These are phyloP conservation scores for Colletotrichum plurivorum DNA, from an alignment of 2,329 filamentous ascomycete genomes.

Conservation along the genomic window DNA sequence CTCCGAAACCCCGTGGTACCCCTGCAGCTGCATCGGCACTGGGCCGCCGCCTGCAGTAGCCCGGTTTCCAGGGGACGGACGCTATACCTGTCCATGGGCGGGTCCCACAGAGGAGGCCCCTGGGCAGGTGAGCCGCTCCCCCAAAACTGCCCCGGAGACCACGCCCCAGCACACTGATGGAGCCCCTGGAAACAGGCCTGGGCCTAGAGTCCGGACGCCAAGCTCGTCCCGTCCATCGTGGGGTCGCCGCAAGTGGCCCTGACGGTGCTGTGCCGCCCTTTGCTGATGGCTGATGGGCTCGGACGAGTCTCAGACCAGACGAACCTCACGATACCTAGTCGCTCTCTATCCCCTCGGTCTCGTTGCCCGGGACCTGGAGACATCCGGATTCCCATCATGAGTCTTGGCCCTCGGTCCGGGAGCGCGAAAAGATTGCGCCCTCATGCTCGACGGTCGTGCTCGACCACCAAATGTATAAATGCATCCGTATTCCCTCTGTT, in stretches of 20 bases:
- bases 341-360: neutral
- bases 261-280: neutral
- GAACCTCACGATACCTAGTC: constrained; percentile 12
- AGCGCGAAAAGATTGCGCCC: neutral
- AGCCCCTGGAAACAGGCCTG: neutral
- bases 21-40: constrained; percentile 24
- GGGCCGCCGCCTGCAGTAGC: constrained; percentile 19
- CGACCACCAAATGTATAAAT: too few species aligned
- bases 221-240: constrained; percentile 25
- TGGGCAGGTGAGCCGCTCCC: too few species aligned
- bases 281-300: constrained; percentile 1
- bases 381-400: constrained; percentile 17
- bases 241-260: constrained; percentile 25
- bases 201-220: constrained; percentile 4
- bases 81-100: too few species aligned
- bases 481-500: too few species aligned
- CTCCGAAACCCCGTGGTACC: neutral
- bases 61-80: constrained; percentile 27
- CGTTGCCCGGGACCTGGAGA: constrained; percentile 15
- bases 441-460: too few species aligned
- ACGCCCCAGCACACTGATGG: too few species aligned
- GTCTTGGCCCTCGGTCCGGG: neutral
- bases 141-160: too few species aligned
- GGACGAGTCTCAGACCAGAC: constrained; percentile 39
- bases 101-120: too few species aligned